phyloP scores from a whole-genome alignment of 2,329 filamentous ascomycete genomes.

The Spiromastix sp. region DNA sequence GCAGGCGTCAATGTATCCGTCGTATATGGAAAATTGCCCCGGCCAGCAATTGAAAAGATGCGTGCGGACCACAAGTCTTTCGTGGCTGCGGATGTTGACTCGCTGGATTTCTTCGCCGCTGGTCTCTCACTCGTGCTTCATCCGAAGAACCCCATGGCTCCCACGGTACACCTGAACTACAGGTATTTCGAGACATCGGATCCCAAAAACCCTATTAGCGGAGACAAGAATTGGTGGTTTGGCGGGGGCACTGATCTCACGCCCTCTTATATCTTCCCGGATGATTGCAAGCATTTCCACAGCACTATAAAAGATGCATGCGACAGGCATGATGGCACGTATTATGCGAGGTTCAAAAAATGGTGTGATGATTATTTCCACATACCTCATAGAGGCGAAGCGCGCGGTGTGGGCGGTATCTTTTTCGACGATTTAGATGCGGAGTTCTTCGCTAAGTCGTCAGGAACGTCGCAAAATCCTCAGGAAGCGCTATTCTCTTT shows the following conservation, averaged over 20 bases:
- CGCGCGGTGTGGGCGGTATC: conserved; percentile 84
- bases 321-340: conserved; percentile 82
- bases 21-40: conserved; percentile 84
- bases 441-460: conserved; percentile 23
- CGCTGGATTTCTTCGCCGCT: conserved; percentile 88
- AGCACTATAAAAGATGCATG: conserved; percentile 83
- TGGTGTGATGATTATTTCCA: conserved; percentile 98
- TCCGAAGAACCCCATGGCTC: conserved; percentile 90
- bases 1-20: conserved; percentile 91
- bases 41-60: conserved; percentile 85
- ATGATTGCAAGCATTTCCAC: conserved; percentile 96
- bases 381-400: conserved; percentile 82
- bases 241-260: conserved; percentile 92
- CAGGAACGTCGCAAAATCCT: conserved; percentile 56
- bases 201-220: conserved; percentile 58
- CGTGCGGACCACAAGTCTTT: conserved; percentile 88
- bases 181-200: conserved; percentile 96
- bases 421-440: conserved; percentile 97
- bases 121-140: conserved; percentile 90
- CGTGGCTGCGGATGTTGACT: conserved; percentile 62
- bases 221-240: conserved; percentile 84
- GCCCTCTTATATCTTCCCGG: conserved; percentile 87
- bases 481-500: conserved; percentile 86
- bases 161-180: conserved; percentile 96
- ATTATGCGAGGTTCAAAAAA: conserved; percentile 90